Evolutionary conservation across 2,329 filamentous ascomycete genomes (phyloP).

Genomic region (Colletotrichum simmondsii): DNA sequence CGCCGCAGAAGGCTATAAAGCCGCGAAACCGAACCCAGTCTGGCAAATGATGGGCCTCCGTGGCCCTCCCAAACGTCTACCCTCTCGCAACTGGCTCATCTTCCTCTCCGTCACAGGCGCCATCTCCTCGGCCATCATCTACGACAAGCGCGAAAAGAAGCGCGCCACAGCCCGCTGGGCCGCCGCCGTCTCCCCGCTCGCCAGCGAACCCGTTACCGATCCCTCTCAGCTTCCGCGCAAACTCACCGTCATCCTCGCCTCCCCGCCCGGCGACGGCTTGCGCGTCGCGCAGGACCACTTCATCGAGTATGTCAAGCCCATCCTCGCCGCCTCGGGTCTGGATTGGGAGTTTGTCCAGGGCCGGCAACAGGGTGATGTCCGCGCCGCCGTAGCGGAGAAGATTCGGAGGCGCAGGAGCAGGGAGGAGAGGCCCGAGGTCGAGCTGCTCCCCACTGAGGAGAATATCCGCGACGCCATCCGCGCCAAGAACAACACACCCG

Average conservation of each 20-base stretch:
- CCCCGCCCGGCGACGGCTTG: slow-evolving; percentile 87
- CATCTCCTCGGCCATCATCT: slow-evolving; percentile 83
- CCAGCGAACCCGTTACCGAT: slow-evolving; percentile 76
- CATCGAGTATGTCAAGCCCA: slow-evolving; percentile 93
- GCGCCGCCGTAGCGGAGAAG: slow-evolving; percentile 86
- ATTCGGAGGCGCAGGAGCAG: slow-evolving; percentile 78
- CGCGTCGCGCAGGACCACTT: slow-evolving; percentile 93
- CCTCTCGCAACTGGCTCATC: slow-evolving; percentile 97
- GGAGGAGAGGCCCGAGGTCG: slow-evolving; percentile 62
- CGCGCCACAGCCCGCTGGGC: slow-evolving; percentile 88
- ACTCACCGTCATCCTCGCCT: slow-evolving; percentile 86
- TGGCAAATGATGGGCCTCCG: slow-evolving; percentile 87
- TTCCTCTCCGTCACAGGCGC: slow-evolving; percentile 85
- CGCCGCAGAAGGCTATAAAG: slow-evolving; percentile 48
- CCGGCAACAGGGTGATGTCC: slow-evolving; percentile 89
- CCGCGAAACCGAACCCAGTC: slow-evolving; percentile 72
- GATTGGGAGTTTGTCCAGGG: slow-evolving; percentile 98
- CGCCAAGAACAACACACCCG: slow-evolving; percentile 72
- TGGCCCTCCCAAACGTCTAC: slow-evolving; percentile 83
- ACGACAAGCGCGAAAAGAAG: slow-evolving; percentile 92
- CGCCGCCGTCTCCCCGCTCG: slow-evolving; percentile 84
- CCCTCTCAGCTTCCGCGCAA: slow-evolving; percentile 81
- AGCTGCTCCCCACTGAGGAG: slow-evolving; percentile 64
- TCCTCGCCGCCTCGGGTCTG: slow-evolving; percentile 87
- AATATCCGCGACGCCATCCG: slow-evolving; percentile 72